phyloP scores from a whole-genome alignment of 2,329 filamentous ascomycete genomes.

The Ilyonectria robusta region DNA sequence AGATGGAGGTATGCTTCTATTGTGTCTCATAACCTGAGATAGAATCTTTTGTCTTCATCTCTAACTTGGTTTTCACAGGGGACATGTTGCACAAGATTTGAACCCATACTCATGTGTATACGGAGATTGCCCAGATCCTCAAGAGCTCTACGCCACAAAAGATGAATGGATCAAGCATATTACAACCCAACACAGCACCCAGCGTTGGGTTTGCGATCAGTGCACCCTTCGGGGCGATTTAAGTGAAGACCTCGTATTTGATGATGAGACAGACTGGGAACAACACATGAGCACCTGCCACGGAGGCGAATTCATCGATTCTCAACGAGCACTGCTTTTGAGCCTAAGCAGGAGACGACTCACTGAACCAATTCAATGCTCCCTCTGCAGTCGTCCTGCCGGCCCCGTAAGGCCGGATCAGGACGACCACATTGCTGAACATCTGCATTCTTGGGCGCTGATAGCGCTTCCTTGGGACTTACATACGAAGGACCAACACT shows the following conservation, averaged over 20 bases:
- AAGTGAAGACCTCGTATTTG: constrained; percentile 9
- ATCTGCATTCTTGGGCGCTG: constrained; percentile 20
- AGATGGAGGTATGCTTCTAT: constrained; percentile 1
- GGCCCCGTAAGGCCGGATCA: neutral
- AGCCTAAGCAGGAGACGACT: neutral
- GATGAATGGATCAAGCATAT: constrained; percentile 4
- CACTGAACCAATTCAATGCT: neutral
- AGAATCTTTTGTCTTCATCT: neutral
- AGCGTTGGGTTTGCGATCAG: constrained; percentile 23
- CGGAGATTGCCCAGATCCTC: neutral
- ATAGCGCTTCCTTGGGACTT: constrained; percentile 20
- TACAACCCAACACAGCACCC: neutral
- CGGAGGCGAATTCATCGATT: neutral
- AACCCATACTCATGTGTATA: constrained; percentile 4
- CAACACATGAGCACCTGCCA: neutral
- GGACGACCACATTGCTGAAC: constrained; percentile 19
- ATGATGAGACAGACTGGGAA: neutral
- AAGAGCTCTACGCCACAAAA: neutral
- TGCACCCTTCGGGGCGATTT: constrained; percentile 12
- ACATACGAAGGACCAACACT: neutral
- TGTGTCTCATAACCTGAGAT: neutral
- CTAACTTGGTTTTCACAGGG: neutral
- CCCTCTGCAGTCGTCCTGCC: neutral
- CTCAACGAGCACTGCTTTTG: neutral
- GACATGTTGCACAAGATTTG: constrained; percentile 10